Evolutionary conservation across 2,329 filamentous ascomycete species (phyloP).

Genomic region (Tolypocladium inflatum): DNA sequence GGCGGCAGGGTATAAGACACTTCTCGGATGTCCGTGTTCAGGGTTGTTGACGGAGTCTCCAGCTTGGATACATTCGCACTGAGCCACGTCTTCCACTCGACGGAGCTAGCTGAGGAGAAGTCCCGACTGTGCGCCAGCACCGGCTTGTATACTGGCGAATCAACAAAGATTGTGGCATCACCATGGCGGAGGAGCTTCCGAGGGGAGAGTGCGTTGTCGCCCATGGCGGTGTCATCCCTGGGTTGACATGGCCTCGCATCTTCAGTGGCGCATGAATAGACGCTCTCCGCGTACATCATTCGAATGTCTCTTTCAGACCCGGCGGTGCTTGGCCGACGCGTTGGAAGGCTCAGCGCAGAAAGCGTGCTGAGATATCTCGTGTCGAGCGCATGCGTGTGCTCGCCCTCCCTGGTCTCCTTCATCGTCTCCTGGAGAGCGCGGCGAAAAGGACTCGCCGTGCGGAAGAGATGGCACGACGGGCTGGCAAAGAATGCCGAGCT

Average conservation of each 20-base stretch:
- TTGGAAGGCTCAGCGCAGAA: conserved; percentile 28
- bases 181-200: conserved; percentile 2
- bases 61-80: conserved; percentile 41
- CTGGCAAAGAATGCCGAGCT: conserved; percentile 43
- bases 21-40: conserved; percentile 4
- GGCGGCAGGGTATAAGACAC: conserved; percentile 2
- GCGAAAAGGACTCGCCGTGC: conserved; percentile 46
- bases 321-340: conserved; percentile 27
- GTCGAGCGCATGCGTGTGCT: conserved; percentile 15
- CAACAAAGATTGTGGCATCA: conserved; percentile 2
- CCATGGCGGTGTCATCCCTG: neutral
- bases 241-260: conserved; percentile 8
- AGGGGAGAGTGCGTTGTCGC: neutral
- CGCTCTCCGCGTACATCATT: conserved; percentile 34
- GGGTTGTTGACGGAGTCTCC: conserved; percentile 17
- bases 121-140: conserved; percentile 19
- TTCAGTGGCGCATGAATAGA: conserved; percentile 31
- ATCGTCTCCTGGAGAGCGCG: conserved; percentile 40
- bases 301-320: conserved; percentile 29
- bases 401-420: conserved; percentile 20
- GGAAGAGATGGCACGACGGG: conserved; percentile 39
- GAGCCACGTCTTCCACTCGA: conserved; percentile 47
- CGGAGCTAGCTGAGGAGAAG: conserved; percentile 33
- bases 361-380: conserved; percentile 30
- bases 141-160: conserved; percentile 5